Evolutionary conservation across 2,329 filamentous ascomycete genomes (phyloP), one percentile per base, ranked within the genome.

Genomic region (Ceratocystis alfenasii): DNA sequence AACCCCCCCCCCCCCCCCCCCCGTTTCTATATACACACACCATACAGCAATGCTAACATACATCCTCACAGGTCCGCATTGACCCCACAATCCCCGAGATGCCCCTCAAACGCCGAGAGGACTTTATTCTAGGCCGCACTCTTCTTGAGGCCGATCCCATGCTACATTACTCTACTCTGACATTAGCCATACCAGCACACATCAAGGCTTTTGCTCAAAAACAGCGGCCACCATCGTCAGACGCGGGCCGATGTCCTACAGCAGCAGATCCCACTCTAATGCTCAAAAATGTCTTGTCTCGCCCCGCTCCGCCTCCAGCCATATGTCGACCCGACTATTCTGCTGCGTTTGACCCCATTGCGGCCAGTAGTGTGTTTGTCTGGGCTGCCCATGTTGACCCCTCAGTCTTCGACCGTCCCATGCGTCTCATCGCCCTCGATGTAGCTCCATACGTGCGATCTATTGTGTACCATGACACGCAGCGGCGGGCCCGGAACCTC

Each of bases 381-480:
- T 67, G 66, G 66, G 63, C 55, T 7, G 57, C 55, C 7, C 55
- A 62, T 55, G 78, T 90, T 1, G 83, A 85, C 44, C 80, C 87
- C 0, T 92, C 89, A 0, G 84, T 87, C 0, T 90, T 96, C 69
- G 90, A 96, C 71, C 84, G 88, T 55, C 84, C 85, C 0, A 77
- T 88, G 70, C 74, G 75, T 0, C 78, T 86, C 22, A 83, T 96
- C 41, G 80, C 83, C 0, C 77, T 87, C 12, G 94, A 99, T 69
- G 79, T 97, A 1, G 92, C 91, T 0, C 94, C 95, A 0, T 97
- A 90, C 73, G 83, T 97, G n/a, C 88, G 95, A 10, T 81, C 82
- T 46, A 97, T 99, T 68, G 85, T 93, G 1, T 80, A 85, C 0
- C 88, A 87, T 72, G 93, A 97, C 70, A 77, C 84, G 22, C 80